A percentile compares a stretch with the other conserved stretches of the same genome.
Evolutionary conservation across 192 early-diverging fungal genomes (phyloP).

Genomic region (Dimargaris xerosporica): DNA sequence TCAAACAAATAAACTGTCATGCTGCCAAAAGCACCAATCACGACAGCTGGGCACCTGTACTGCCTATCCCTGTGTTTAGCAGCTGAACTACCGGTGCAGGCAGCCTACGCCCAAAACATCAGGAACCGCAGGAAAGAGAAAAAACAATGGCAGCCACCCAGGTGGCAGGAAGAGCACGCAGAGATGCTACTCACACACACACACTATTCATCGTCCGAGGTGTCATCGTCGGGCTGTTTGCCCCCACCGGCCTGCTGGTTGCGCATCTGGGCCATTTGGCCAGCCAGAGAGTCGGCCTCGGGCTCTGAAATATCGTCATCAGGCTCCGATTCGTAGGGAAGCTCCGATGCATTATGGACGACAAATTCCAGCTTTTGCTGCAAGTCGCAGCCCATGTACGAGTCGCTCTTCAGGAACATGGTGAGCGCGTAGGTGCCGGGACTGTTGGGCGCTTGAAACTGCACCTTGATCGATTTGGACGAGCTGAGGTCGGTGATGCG

Average conservation of each 20-base stretch:
- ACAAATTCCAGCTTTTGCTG: constrained; percentile 59
- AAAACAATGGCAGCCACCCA: too few relatives aligned
- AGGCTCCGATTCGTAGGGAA: constrained; percentile 55
- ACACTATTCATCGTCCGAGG: constrained; percentile 34
- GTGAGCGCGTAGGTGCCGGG: constrained; percentile 69
- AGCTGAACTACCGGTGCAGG: too few relatives aligned
- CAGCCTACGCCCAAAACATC: too few relatives aligned
- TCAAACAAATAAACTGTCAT: too few relatives aligned
- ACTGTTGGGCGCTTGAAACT: constrained; percentile 88
- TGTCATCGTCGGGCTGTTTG: constrained; percentile 13
- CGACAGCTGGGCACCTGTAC: too few relatives aligned
- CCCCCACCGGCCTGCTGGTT: constrained; percentile 39
- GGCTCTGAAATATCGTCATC: constrained; percentile 95
- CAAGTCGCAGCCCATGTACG: constrained; percentile 71
- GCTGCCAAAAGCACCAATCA: too few relatives aligned
- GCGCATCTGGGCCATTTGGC: constrained; percentile 83
- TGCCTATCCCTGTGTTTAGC: too few relatives aligned
- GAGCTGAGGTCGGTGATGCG: constrained; percentile 64
- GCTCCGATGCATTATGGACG: constrained; percentile 50
- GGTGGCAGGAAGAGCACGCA: too few relatives aligned
- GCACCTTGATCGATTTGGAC: constrained; percentile 50
- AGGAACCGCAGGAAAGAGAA: too few relatives aligned
- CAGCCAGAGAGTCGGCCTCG: constrained; percentile 89
- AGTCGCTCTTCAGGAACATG: constrained; percentile 77
- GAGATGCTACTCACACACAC: too few relatives aligned